Conservation (phyloP, 148 eudicot species). For the Polygonum aviculare region DNA sequence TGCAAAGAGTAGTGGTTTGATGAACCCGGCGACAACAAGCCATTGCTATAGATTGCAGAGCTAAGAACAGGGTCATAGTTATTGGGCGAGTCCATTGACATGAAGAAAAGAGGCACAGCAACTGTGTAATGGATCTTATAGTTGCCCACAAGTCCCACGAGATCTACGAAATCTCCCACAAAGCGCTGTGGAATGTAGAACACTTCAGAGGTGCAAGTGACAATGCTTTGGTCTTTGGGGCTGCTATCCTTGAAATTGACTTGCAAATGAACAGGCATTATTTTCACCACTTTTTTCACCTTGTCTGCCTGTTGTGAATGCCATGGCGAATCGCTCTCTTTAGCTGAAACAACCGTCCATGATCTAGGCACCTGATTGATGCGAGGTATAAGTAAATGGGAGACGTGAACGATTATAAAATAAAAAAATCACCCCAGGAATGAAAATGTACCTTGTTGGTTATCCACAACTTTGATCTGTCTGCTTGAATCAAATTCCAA, state of each 20-base stretch:
- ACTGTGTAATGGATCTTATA: conserved; percentile 52
- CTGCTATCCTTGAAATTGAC: conserved; percentile 48
- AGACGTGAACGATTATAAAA: neutral
- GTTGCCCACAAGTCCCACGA: conserved; percentile 41
- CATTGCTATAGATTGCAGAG: conserved; percentile 32
- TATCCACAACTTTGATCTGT: conserved; percentile 58
- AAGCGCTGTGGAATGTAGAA: conserved; percentile 48
- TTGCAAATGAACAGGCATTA: conserved; percentile 64
- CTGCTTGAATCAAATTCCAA: conserved; percentile 64
- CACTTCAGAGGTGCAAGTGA: conserved; percentile 51
- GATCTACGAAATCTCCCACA: conserved; percentile 42
- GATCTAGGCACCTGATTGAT: conserved; percentile 39
- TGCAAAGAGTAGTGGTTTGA: conserved; percentile 35
- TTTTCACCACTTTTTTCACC: conserved; percentile 43
- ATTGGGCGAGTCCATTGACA: conserved; percentile 43
- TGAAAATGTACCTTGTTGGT: conserved; percentile 41
- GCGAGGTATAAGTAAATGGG: neutral
- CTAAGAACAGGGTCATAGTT: conserved; percentile 43
- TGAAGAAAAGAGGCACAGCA: conserved; percentile 55
- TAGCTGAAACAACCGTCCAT: conserved; percentile 33
- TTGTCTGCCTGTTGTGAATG: conserved; percentile 40
- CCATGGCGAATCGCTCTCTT: conserved; percentile 33
- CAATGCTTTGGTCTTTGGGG: conserved; percentile 22
- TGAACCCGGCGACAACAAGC: conserved; percentile 23
- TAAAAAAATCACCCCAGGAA: neutral